phyloP scores from a whole-genome alignment of 495 filamentous ascomycete genomes.

The Talaromyces wortmannii region DNA sequence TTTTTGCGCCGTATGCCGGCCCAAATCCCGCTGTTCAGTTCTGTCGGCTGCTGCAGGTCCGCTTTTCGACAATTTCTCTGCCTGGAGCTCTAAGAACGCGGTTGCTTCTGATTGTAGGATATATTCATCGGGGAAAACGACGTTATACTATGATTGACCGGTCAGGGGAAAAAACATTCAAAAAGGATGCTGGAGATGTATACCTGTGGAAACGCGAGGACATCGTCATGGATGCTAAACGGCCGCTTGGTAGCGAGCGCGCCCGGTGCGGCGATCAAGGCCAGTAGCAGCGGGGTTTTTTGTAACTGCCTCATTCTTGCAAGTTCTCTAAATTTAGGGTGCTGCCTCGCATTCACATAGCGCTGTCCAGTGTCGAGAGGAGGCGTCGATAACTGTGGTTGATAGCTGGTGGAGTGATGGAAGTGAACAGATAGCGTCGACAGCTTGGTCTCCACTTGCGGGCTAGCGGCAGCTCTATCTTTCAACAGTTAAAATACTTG shows the following conservation, averaged over 20 bases:
- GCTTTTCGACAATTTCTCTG: background rate
- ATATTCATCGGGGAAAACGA: constrained; percentile 68
- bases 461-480: background rate
- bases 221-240: constrained; percentile 84
- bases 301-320: constrained; percentile 9
- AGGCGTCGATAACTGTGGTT: no score
- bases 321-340: background rate
- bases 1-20: background rate
- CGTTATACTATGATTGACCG: constrained; percentile 58
- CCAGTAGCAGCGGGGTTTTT: constrained; percentile 21
- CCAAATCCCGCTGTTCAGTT: background rate
- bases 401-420: background rate
- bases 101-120: constrained; percentile 66
- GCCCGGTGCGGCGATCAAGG: constrained; percentile 25
- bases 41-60: background rate
- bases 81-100: constrained; percentile 42
- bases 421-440: background rate
- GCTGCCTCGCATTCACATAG: background rate
- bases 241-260: constrained; percentile 47
- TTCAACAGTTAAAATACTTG: background rate
- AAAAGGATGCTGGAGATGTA: constrained; percentile 6
- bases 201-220: constrained; percentile 90
- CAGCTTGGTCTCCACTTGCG: background rate
- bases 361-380: background rate
- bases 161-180: constrained; percentile 7